These are phyloP conservation scores for Solanum peruvianum DNA, from an alignment of 257 asterid species.

Conservation along the genomic window DNA sequence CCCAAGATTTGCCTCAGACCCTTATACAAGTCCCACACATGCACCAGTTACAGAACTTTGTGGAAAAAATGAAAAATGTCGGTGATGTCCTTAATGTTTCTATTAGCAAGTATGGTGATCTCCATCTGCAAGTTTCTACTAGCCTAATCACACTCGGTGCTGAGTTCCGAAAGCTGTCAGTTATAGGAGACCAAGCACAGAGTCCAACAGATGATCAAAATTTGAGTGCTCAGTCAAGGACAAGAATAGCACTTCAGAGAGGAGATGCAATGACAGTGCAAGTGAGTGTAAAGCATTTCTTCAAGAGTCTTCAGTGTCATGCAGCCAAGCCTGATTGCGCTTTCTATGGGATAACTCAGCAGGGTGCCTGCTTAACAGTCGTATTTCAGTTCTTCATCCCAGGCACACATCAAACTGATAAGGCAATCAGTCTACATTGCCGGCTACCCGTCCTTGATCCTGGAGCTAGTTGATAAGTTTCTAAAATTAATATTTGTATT, in stretches of 20 bases:
- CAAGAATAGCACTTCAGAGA: conserved; percentile 50
- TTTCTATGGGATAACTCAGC: conserved; percentile 64
- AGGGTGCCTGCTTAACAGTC: conserved; percentile 62
- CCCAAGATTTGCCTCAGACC: conserved; percentile 64
- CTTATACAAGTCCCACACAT: conserved; percentile 59
- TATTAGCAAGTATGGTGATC: conserved; percentile 64
- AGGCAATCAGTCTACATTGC: conserved; percentile 75
- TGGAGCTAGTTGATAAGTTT: conserved; percentile 40
- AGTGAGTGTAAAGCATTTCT: conserved; percentile 80
- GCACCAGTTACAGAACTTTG: conserved; percentile 44
- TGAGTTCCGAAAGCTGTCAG: conserved; percentile 57
- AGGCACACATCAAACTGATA: conserved; percentile 70
- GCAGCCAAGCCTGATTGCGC: conserved; percentile 81
- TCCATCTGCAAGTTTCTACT: conserved; percentile 71
- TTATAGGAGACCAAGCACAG: conserved; percentile 62
- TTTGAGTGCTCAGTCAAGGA: conserved; percentile 47
- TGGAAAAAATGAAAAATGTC: conserved; percentile 72
- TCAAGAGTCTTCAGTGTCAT: conserved; percentile 70
- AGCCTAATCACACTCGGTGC: conserved; percentile 60
- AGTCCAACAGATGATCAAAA: conserved; percentile 24
- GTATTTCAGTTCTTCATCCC: conserved; percentile 87
- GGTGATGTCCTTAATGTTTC: conserved; percentile 79
- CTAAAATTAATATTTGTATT: neutral
- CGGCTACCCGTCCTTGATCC: conserved; percentile 91
- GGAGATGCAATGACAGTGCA: conserved; percentile 78